Conservation (phyloP, 2,329 filamentous ascomycete species). For the Cercospora berteroae region DNA sequence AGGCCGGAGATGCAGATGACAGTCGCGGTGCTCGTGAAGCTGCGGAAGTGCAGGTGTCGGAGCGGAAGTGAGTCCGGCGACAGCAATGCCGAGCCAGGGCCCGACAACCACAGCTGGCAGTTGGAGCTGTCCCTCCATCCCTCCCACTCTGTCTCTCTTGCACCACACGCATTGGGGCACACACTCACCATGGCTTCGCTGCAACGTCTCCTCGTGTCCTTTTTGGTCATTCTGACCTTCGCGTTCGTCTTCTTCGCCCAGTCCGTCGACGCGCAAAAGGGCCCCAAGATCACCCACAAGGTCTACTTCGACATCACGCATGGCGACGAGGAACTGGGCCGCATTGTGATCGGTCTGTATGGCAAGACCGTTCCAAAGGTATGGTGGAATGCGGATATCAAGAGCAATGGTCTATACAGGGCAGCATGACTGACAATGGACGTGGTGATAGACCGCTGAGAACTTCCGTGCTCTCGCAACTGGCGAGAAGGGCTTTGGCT, state of each 20-base stretch:
- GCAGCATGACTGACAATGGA: constrained; percentile 3
- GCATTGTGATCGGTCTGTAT: constrained; percentile 78
- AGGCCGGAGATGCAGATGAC: neutral
- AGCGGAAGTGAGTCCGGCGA: neutral
- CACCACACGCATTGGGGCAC: constrained; percentile 1
- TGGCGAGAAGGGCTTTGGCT: constrained; percentile 82
- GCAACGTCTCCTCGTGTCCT: constrained; percentile 67
- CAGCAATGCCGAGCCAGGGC: neutral
- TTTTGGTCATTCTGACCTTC: constrained; percentile 73
- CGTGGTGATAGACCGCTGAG: constrained; percentile 55
- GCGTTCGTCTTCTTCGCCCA: constrained; percentile 73
- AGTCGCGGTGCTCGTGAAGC: neutral
- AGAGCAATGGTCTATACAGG: neutral
- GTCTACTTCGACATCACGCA: constrained; percentile 82
- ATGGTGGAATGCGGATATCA: neutral
- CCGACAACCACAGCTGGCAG: constrained; percentile 11
- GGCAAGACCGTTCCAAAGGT: constrained; percentile 82
- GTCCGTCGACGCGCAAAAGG: constrained; percentile 71
- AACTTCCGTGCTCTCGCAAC: constrained; percentile 80
- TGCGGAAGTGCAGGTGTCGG: neutral
- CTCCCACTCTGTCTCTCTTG: neutral
- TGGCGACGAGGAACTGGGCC: constrained; percentile 70
- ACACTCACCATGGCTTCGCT: constrained; percentile 68
- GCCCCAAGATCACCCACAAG: constrained; percentile 57
- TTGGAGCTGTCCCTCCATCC: constrained; percentile 4